A percentile compares a stretch with the other conserved stretches of the same genome.
Evolutionary conservation across 2,329 filamentous ascomycete genomes (phyloP).

Genomic region (Cladophialophora psammophila): DNA sequence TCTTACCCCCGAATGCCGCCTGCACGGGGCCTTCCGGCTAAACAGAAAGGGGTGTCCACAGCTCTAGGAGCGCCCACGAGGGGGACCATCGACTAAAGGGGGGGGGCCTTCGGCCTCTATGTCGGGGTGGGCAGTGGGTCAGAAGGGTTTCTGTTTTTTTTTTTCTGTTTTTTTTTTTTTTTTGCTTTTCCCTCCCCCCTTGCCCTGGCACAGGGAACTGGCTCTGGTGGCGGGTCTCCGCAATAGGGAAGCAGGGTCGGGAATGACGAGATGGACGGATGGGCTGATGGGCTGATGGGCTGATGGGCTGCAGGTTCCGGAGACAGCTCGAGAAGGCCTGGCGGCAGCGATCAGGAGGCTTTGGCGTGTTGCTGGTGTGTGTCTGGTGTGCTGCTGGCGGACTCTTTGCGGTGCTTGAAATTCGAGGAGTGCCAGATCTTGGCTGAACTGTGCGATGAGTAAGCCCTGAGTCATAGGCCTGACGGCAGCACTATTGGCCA

Average conservation of each 20-base stretch:
- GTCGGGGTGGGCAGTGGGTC: constrained; percentile 28
- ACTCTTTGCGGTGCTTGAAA: constrained; percentile 27
- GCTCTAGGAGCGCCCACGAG: constrained; percentile 24
- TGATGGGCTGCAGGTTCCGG: background rate
- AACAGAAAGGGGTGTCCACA: constrained; percentile 13
- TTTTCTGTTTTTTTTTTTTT: background rate
- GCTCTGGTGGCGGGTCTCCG: constrained; percentile 19
- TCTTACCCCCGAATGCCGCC: constrained; percentile 19
- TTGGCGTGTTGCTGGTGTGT: constrained; percentile 15
- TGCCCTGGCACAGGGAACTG: background rate
- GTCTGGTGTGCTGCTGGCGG: constrained; percentile 15
- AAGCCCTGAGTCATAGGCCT: constrained; percentile 36
- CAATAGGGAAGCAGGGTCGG: constrained; percentile 15
- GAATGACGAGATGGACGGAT: constrained; percentile 12
- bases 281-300: background rate
- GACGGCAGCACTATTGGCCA: constrained; percentile 29
- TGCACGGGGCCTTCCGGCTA: constrained; percentile 22
- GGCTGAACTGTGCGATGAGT: constrained; percentile 37
- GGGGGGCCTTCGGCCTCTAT: constrained; percentile 9
- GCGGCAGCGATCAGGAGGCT: constrained; percentile 20
- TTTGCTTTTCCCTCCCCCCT: background rate
- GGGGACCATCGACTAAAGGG: constrained; percentile 28
- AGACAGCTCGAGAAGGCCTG: constrained; percentile 22
- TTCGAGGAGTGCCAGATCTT: constrained; percentile 27
- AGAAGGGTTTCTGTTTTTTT: constrained; percentile 4